Conservation (phyloP, 345 rosid species). For the Eucalyptus polyanthemos region DNA sequence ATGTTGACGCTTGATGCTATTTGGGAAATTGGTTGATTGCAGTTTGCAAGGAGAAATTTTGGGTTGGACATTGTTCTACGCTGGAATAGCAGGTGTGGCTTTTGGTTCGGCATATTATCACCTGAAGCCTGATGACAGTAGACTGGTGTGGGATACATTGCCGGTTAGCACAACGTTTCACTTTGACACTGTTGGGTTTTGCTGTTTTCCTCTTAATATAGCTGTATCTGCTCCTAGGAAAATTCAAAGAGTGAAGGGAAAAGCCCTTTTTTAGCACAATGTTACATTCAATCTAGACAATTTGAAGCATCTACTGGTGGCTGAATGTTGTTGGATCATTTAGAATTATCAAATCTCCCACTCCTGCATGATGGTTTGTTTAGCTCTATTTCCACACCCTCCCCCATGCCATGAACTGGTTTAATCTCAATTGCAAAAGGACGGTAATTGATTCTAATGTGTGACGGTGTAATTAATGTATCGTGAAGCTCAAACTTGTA, state of each 20-base stretch:
- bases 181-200: not conserved
- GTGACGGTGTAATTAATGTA: not conserved
- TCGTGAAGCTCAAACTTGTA: not conserved
- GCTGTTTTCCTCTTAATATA: not conserved
- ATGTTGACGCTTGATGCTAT: not conserved
- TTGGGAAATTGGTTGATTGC: slow-evolving; percentile 4
- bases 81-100: slow-evolving; percentile 50
- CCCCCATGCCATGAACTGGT: not conserved
- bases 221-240: not conserved
- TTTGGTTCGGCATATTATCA: slow-evolving; percentile 89
- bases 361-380: not conserved
- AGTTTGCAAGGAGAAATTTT: slow-evolving; percentile 68
- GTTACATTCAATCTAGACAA: not conserved
- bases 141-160: slow-evolving; percentile 64
- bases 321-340: not conserved
- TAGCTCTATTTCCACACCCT: not conserved
- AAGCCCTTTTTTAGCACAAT: not conserved
- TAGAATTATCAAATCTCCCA: not conserved
- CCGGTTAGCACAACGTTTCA: slow-evolving; percentile 49
- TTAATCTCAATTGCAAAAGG: not conserved
- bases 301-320: not conserved
- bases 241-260: not conserved
- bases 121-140: slow-evolving; percentile 64
- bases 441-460: not conserved
- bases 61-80: slow-evolving; percentile 78